Base-by-base conservation (phyloP, 2,329 filamentous ascomycete genomes). In the Dactylellina drechsleri region DNA sequence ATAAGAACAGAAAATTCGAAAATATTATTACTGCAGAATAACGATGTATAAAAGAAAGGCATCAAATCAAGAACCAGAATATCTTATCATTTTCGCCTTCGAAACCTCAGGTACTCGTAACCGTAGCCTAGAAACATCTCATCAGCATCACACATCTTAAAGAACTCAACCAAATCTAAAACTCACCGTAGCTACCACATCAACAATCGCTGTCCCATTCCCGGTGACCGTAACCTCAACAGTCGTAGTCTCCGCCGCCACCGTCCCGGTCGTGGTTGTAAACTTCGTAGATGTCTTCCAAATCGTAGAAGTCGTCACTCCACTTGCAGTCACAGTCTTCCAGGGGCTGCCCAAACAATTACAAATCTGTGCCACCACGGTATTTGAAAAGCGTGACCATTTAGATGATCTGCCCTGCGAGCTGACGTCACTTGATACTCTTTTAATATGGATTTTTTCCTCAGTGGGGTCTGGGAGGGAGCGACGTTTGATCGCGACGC, bases 291-390 rank as follows among this genome's bases (percentile, higher is more conserved):
- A 12, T 20, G 70, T 74, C 54, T 36, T 61, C 26, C 54, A 66
- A 47, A 60, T 41, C 20, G 18, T 52, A 1, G 12, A 8, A 2
- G 68, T 73, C 12, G 15, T 40, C 5, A 61, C 61, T 15, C 60
- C 62, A 28, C 36, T 61, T 12, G 20, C 31, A 15, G 52, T 61
- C 18, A 41, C 40, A 6, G 68, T 73, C 18, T 62, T 56, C 68
- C 68, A 66, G 0, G 61, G 68, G n/a, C 47, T 61, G 41, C 57
- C 68, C 18, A 66, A 13, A 28, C 68, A 73, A 23, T 28, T 54
- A 41, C 68, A 73, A 5, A 73, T 54, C 0, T 56, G 26, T 43
- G 40, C 54, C 5, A 73, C n/a, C 13, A 66, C 4, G 8, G 7
- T 13, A 10, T 60, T 49, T 1, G 60, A 54, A 26, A 66, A 54